Evolutionary conservation across 768 basidiomycete species (phyloP), one percentile per base, ranked within the genome.

Genomic region (Suillus americanus): DNA sequence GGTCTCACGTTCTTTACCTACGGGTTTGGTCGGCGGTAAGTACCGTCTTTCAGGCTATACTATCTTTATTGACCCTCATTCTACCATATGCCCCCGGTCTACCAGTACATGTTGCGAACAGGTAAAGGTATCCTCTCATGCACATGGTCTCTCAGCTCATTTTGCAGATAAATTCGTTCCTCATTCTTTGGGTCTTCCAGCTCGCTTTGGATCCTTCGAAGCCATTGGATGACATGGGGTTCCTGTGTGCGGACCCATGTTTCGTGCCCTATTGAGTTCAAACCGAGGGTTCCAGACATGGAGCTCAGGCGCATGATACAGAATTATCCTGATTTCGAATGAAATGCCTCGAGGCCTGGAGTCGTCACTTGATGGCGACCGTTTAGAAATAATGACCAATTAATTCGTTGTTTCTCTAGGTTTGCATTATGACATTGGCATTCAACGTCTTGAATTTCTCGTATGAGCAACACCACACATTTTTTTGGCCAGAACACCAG

Each of bases 11-110:
- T 30, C 30, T 30, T 30, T 30, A 30, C 30, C 18, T 85, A 84
- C 61, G 83, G 85, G 0, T 85, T 83, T 66, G 84, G 83, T 18
- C 71, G 83, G 62, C 50, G 50, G 50, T 51, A 28, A 16, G 48
- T 3, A 46, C 10, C n/a, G 12, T 48, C 46, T n/a, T 48, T 48
- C 23, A 6, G 46, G 46, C 12, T 14, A 25, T 25, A 48, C 23
- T 13, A 13, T 14, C 23, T 46, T 46, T 48, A 25, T 6, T 25
- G 46, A 0, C 23, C 23, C 5, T 48, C 48, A 12, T 48, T 48
- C 23, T 18, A 65, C 94, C 73, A 7, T 25, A 25, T 48, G 48
- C 23, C 23, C 23, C 48, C 12, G 12, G 48, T 25, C 23, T 14
- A 48, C n/a, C n/a, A n/a, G n/a, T n/a, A n/a, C 48, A 25, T 6